phyloP scores from a whole-genome alignment of 305 asterid species.

The Nicotiana rustica region DNA sequence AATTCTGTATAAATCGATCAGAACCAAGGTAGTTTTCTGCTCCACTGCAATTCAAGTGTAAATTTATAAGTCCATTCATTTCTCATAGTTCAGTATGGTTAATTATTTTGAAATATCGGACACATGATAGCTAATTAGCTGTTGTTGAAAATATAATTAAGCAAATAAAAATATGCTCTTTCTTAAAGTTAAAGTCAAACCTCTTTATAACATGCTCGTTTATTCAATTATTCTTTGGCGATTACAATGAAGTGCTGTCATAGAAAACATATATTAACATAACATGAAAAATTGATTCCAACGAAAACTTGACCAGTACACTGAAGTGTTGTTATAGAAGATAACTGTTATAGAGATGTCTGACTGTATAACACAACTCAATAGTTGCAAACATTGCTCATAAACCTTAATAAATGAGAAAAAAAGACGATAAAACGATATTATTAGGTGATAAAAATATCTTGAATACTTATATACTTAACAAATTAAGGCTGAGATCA shows the following conservation, averaged over 20 bases:
- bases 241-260: too few species aligned
- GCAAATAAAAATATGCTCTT: not conserved
- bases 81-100: not conserved
- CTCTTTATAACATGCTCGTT: too few species aligned
- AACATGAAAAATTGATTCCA: too few species aligned
- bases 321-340: too few species aligned
- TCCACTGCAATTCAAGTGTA: not conserved
- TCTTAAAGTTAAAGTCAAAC: not conserved
- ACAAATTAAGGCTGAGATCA: constrained; percentile 26
- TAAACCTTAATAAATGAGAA: not conserved
- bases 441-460: not conserved
- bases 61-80: not conserved
- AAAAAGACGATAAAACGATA: not conserved
- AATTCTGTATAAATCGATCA: not conserved
- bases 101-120: not conserved
- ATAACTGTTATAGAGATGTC: too few species aligned
- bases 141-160: not conserved
- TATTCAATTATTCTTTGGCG: too few species aligned
- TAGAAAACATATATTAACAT: too few species aligned
- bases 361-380: too few species aligned
- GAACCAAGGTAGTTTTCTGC: not conserved
- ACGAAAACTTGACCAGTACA: too few species aligned
- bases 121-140: not conserved
- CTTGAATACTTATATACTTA: constrained; percentile 12
- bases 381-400: not conserved